Evolutionary conservation across 2,329 filamentous ascomycete genomes (phyloP).

Genomic region (Aspergillus sp.): DNA sequence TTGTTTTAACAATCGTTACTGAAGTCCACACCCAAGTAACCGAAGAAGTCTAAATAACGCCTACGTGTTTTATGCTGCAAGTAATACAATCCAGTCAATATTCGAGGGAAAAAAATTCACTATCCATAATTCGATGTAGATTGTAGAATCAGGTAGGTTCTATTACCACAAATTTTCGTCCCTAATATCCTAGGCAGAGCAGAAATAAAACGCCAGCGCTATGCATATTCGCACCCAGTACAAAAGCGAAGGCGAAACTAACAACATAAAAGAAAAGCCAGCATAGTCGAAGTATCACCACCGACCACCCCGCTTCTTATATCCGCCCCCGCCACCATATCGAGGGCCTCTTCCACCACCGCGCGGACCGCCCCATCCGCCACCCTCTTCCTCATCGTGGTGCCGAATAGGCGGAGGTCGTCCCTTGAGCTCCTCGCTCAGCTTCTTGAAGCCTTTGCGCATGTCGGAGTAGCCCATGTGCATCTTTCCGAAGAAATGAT

Average conservation of each 20-base stretch:
- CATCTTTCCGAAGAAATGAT: conserved; percentile 99
- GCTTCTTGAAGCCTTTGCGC: conserved; percentile 86
- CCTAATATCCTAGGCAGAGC: conserved; percentile 25
- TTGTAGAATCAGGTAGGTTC: conserved; percentile 13
- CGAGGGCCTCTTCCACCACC: conserved; percentile 45
- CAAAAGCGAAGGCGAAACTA: conserved; percentile 11
- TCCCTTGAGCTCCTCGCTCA: conserved; percentile 82
- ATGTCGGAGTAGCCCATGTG: conserved; percentile 97
- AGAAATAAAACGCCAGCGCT: conserved; percentile 42
- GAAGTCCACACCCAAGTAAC: neutral
- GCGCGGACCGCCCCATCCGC: conserved; percentile 43
- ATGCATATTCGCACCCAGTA: conserved; percentile 34
- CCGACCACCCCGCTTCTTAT: conserved; percentile 44
- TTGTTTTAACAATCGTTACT: neutral
- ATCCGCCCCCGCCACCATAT: conserved; percentile 49
- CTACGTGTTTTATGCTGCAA: neutral
- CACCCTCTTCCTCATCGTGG: conserved; percentile 52
- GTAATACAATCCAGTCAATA: neutral
- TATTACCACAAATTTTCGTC: conserved; percentile 23
- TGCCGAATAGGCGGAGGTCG: conserved; percentile 61
- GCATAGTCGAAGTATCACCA: conserved; percentile 29
- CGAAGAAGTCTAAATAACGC: neutral
- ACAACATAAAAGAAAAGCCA: neutral
- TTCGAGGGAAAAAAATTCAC: neutral
- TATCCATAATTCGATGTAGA: neutral